These are phyloP conservation scores for Chloropicon primus DNA, from an alignment of 139 green algal genomes.

Conservation along the genomic window DNA sequence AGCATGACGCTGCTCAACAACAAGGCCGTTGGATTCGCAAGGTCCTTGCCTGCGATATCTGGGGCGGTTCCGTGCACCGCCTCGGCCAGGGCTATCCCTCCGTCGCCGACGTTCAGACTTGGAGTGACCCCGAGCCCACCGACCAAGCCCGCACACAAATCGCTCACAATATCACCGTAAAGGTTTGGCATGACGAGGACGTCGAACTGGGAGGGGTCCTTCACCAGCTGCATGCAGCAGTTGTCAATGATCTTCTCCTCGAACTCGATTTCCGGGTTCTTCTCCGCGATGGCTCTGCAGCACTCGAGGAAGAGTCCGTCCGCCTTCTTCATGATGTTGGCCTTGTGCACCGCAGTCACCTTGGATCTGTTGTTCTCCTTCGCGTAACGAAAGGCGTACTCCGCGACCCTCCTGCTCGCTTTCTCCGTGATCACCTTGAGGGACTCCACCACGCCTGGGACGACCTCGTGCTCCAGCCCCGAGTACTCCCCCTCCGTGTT, in stretches of 20 bases:
- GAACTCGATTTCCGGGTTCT: conserved; percentile 82
- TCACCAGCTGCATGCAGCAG: conserved; percentile 80
- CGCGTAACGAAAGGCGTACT: conserved; percentile 89
- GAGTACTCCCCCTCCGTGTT: conserved; percentile 97
- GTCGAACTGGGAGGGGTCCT: conserved; percentile 56
- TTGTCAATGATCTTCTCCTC: conserved; percentile 96
- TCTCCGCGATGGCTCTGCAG: conserved; percentile 63
- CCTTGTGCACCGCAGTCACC: conserved; percentile 59
- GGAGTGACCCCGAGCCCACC: conserved; percentile 91
- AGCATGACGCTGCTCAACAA: conserved; percentile 85
- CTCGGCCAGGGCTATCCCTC: conserved; percentile 78
- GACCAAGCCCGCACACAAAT: conserved; percentile 87
- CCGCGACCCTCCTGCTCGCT: conserved; percentile 66
- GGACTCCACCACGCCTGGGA: conserved; percentile 83
- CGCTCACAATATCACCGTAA: conserved; percentile 92
- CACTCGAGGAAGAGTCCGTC: conserved; percentile 91
- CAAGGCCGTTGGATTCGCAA: conserved; percentile 90
- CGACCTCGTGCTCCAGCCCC: conserved; percentile 79
- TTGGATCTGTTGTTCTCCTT: conserved; percentile 55
- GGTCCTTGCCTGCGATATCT: conserved; percentile 72
- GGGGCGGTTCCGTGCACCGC: conserved; percentile 89
- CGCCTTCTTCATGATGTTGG: conserved; percentile 97
- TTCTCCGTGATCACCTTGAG: conserved; percentile 88
- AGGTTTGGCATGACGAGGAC: conserved; percentile 95
- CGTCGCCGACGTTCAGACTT: conserved; percentile 57